Percentiles rank a stretch among this genome's conserved stretches.
phyloP scores from a whole-genome alignment of 371 early-diverging fungal species.

The Mucor ambiguus region DNA sequence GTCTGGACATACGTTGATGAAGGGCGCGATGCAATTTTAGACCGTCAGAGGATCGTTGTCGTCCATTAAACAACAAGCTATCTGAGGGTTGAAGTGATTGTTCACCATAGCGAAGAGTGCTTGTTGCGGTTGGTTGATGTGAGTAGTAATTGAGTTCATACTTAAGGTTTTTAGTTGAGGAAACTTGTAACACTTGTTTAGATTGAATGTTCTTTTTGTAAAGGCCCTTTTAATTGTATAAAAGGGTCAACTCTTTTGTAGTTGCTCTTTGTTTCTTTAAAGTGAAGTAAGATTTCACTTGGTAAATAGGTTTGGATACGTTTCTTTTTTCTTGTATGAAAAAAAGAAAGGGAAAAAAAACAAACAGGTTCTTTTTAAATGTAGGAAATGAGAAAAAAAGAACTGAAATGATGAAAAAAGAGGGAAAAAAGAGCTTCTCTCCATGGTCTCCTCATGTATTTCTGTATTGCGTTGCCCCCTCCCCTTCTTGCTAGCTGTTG shows the following conservation, averaged over 20 bases:
- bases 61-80: conserved; percentile 1
- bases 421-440: neutral
- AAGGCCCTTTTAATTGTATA: conserved; percentile 8
- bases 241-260: conserved; percentile 17
- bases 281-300: neutral
- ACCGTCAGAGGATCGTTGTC: neutral
- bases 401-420: neutral
- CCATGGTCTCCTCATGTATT: neutral
- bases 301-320: neutral
- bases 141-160: conserved; percentile 7
- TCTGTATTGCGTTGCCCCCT: neutral
- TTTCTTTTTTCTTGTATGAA: conserved; percentile 2
- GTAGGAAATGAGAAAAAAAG: neutral
- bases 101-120: neutral
- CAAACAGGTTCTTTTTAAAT: neutral
- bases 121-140: neutral
- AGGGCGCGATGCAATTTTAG: neutral
- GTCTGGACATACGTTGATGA: neutral
- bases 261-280: conserved; percentile 7
- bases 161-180: conserved; percentile 9
- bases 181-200: conserved; percentile 14
- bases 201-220: conserved; percentile 14
- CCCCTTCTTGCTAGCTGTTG: neutral
- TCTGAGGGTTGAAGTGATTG: neutral
- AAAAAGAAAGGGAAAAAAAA: neutral